Evolutionary conservation across 805 yeast species (phyloP).

Genomic region (Pichia cephalocereana): DNA sequence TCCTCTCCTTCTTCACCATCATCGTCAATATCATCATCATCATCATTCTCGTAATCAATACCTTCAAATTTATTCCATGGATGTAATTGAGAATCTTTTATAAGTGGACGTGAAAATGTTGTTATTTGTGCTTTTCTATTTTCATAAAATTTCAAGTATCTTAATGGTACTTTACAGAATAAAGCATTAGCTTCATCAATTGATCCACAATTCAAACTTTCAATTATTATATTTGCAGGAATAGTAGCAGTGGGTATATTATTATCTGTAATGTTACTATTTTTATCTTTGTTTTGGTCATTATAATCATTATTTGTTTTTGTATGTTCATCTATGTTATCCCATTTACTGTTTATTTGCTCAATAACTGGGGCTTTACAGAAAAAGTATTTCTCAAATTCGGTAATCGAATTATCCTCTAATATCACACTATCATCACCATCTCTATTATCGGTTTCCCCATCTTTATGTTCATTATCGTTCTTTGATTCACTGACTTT

Average conservation of each 20-base stretch:
- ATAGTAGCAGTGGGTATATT: not conserved
- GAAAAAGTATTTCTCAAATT: slow-evolving; percentile 14
- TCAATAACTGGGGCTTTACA: not conserved
- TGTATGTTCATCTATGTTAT: not conserved
- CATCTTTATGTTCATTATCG: not conserved
- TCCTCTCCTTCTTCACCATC: slow-evolving; percentile 47
- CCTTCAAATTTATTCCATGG: slow-evolving; percentile 11
- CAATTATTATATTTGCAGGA: not conserved
- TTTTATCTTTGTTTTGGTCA: too few species aligned
- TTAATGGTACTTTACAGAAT: slow-evolving; percentile 27
- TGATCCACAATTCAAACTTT: slow-evolving; percentile 25
- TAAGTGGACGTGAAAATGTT: slow-evolving; percentile 17
- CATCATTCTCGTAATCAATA: slow-evolving; percentile 22
- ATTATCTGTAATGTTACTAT: too few species aligned
- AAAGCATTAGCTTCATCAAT: slow-evolving; percentile 25
- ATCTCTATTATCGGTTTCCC: not conserved
- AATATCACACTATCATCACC: too few species aligned
- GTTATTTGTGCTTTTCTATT: slow-evolving; percentile 23
- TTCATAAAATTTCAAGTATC: slow-evolving; percentile 30
- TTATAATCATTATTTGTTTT: not conserved
- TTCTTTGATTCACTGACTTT: slow-evolving; percentile 7
- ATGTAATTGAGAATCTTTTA: slow-evolving; percentile 10
- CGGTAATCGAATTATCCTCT: slow-evolving; percentile 4
- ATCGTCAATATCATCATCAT: slow-evolving; percentile 29
- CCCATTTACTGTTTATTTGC: slow-evolving; percentile 5